Percentiles rank a stretch among this genome's conserved stretches.
phyloP scores from a whole-genome alignment of 495 filamentous ascomycete genomes.

The Penicillium cosmopolitanum region DNA sequence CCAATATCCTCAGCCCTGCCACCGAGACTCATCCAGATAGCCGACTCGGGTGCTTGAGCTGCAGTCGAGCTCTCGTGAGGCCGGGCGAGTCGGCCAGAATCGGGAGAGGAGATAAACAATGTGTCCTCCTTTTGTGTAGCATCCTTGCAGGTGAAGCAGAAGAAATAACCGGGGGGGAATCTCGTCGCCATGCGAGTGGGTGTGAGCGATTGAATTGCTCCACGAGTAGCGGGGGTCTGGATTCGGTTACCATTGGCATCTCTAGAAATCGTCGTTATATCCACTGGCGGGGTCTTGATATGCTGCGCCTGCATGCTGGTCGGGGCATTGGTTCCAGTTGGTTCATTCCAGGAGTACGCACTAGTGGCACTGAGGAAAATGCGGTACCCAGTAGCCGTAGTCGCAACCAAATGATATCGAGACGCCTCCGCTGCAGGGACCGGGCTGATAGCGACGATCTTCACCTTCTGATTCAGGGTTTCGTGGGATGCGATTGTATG shows the following conservation, averaged over 20 bases:
- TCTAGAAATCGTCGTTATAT: conserved; percentile 31
- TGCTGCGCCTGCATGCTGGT: conserved; percentile 97
- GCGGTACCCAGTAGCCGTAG: conserved; percentile 86
- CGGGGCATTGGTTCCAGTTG: conserved; percentile 63
- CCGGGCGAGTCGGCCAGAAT: conserved; percentile 76
- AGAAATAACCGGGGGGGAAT: conserved; percentile 88
- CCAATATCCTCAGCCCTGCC: conserved; percentile 77
- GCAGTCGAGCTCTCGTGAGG: conserved; percentile 55
- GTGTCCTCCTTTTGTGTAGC: conserved; percentile 56
- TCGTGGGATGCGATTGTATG: conserved; percentile 75
- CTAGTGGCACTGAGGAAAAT: conserved; percentile 90
- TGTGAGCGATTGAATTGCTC: conserved; percentile 50
- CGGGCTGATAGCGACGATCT: conserved; percentile 81
- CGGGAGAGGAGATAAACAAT: conserved; percentile 84
- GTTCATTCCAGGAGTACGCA: conserved; percentile 66
- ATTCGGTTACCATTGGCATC: conserved; percentile 25
- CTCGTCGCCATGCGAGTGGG: conserved; percentile 62
- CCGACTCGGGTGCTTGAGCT: conserved; percentile 66
- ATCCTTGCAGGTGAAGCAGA: conserved; percentile 71
- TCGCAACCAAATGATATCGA: conserved; percentile 85
- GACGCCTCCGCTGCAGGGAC: conserved; percentile 80
- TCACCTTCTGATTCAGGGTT: conserved; percentile 66
- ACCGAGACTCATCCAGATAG: conserved; percentile 70
- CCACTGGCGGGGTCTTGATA: conserved; percentile 84
- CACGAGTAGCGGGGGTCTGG: conserved; percentile 31